phyloP scores from a whole-genome alignment of 2,329 filamentous ascomycete genomes.

The Clathrospora elynae region DNA sequence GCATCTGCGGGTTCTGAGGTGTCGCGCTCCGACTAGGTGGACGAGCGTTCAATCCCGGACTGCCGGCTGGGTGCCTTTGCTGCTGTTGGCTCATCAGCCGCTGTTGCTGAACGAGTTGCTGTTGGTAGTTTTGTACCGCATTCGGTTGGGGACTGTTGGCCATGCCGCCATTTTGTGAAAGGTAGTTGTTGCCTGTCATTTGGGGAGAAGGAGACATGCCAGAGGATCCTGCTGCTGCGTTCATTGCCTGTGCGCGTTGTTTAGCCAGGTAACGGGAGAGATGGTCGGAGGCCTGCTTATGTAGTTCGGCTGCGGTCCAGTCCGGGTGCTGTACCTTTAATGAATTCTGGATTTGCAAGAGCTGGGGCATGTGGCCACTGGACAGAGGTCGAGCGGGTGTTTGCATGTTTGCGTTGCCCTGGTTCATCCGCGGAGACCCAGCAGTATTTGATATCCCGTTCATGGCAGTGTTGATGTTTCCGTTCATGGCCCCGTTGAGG shows the following conservation, averaged over 20 bases:
- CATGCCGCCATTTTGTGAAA: conserved; percentile 39
- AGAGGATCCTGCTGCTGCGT: conserved; percentile 43
- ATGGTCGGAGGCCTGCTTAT: conserved; percentile 44
- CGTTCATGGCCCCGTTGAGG: conserved; percentile 43
- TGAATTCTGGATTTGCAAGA: conserved; percentile 39
- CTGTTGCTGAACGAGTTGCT: conserved; percentile 47
- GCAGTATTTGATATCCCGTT: conserved; percentile 45
- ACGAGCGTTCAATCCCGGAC: conserved; percentile 39
- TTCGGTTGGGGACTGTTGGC: conserved; percentile 40
- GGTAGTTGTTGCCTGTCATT: conserved; percentile 43
- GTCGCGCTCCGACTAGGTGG: conserved; percentile 47
- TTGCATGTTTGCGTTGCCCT: conserved; percentile 39
- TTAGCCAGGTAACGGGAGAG: conserved; percentile 40
- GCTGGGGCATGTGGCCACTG: conserved; percentile 43
- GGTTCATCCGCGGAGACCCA: conserved; percentile 42
- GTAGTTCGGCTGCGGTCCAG: conserved; percentile 42
- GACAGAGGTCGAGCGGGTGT: conserved; percentile 37
- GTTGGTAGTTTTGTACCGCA: conserved; percentile 45
- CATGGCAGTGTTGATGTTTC: conserved; percentile 39
- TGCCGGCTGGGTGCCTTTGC: conserved; percentile 37
- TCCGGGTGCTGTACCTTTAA: conserved; percentile 46
- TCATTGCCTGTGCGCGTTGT: conserved; percentile 46
- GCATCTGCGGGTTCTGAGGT: conserved; percentile 45
- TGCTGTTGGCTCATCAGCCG: conserved; percentile 45
- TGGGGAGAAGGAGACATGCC: conserved; percentile 41